These are phyloP conservation scores for Astraeus odoratus DNA, from an alignment of 768 basidiomycete species.

Conservation along the genomic window DNA sequence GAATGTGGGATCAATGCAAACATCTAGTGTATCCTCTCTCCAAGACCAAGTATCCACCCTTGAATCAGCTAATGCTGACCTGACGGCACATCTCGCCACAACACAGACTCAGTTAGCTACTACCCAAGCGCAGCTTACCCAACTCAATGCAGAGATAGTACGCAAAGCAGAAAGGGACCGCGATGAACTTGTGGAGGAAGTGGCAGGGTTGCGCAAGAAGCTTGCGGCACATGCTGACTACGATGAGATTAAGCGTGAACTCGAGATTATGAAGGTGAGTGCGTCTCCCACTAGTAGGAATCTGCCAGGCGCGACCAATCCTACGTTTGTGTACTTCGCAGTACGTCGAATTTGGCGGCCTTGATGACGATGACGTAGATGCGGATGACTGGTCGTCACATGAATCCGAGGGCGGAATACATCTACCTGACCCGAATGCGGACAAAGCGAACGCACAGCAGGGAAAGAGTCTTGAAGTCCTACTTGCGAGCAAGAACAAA, in stretches of 20 bases:
- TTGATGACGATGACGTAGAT: slow-evolving; percentile 64
- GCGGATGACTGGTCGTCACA: slow-evolving; percentile 40
- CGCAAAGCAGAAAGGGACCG: slow-evolving; percentile 15
- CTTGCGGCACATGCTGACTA: slow-evolving; percentile 79
- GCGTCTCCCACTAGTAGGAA: not conserved
- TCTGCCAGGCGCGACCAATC: not conserved
- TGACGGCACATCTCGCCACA: slow-evolving; percentile 11
- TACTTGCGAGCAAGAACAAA: slow-evolving; percentile 92
- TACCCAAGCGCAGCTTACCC: slow-evolving; percentile 14
- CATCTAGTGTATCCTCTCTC: slow-evolving; percentile 30
- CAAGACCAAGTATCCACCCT: slow-evolving; percentile 69
- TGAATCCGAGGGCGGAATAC: slow-evolving; percentile 45
- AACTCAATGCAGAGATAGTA: slow-evolving; percentile 8
- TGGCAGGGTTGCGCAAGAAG: slow-evolving; percentile 59
- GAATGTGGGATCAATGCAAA: not conserved
- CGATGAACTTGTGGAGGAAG: slow-evolving; percentile 46
- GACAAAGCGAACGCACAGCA: slow-evolving; percentile 71
- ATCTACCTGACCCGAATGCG: slow-evolving; percentile 85
- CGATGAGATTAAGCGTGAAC: slow-evolving; percentile 95
- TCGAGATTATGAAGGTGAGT: slow-evolving; percentile 95
- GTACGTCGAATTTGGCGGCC: slow-evolving; percentile 95
- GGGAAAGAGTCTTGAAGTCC: slow-evolving; percentile 80
- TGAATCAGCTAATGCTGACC: slow-evolving; percentile 44
- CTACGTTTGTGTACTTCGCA: slow-evolving; percentile 24
- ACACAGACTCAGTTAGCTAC: slow-evolving; percentile 15